phyloP scores from a whole-genome alignment of 306 rosid species.

The Quercus aquifolioides region DNA sequence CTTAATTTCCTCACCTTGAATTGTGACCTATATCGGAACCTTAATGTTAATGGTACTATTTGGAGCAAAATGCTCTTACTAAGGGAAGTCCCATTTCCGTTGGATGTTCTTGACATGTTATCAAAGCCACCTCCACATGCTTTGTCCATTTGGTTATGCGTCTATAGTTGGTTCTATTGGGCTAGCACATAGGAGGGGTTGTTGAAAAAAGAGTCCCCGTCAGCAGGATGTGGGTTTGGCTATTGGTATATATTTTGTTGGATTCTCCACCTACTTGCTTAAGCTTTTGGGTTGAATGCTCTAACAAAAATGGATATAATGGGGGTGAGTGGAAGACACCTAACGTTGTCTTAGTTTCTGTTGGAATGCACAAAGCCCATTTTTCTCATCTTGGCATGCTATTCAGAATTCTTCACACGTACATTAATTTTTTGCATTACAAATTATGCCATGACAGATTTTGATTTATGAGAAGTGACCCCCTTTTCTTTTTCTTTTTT shows the following conservation, averaged over 20 bases:
- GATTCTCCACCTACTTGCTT: not conserved
- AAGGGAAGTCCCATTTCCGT: not conserved
- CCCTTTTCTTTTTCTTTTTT: conserved; percentile 5
- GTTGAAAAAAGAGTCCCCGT: not conserved
- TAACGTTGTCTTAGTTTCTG: not conserved
- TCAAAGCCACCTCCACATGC: not conserved
- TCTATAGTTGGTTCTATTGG: not conserved
- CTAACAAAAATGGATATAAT: too few species aligned
- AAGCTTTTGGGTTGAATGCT: not conserved
- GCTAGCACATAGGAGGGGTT: not conserved
- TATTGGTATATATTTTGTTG: not conserved
- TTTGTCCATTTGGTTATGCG: not conserved
- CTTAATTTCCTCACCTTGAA: not conserved
- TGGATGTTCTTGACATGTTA: not conserved
- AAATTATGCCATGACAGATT: not conserved
- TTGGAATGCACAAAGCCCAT: not conserved
- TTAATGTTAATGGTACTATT: not conserved
- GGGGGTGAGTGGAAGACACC: not conserved
- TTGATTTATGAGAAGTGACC: not conserved
- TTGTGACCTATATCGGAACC: not conserved
- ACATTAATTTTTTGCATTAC: not conserved
- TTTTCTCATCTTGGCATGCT: not conserved
- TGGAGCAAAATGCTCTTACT: not conserved
- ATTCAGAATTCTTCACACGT: not conserved
- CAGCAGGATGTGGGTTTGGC: not conserved